Percentiles rank a stretch among this genome's conserved stretches.
These are phyloP conservation scores for Chlorella sorokiniana DNA, from an alignment of 139 green algal species.

Conservation along the genomic window DNA sequence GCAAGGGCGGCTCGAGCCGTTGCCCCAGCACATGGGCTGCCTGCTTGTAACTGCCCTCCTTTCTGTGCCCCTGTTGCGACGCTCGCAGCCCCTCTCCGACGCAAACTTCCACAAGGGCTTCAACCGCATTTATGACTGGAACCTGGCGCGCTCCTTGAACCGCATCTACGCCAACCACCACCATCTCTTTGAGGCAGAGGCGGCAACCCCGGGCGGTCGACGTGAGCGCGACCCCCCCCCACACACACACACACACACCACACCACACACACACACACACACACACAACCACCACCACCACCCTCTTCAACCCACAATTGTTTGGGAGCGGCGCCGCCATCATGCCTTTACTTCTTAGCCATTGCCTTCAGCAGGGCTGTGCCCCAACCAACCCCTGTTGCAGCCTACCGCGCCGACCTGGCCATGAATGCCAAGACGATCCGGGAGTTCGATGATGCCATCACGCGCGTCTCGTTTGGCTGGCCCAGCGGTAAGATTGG, in stretches of 20 bases:
- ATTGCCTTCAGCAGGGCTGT: not conserved
- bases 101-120: slow-evolving; percentile 79
- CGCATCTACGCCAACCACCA: slow-evolving; percentile 73
- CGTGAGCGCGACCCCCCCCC: slow-evolving; percentile 12
- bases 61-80: too few species aligned
- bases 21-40: not conserved
- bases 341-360: not conserved
- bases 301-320: too few species aligned
- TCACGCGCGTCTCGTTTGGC: slow-evolving; percentile 73
- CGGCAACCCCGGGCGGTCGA: not conserved
- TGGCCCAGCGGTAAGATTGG: slow-evolving; percentile 52
- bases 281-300: too few species aligned
- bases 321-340: not conserved
- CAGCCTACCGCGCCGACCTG: slow-evolving; percentile 48
- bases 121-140: slow-evolving; percentile 87
- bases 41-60: not conserved
- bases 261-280: too few species aligned
- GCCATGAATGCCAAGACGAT: slow-evolving; percentile 66
- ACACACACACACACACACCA: too few species aligned
- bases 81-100: slow-evolving; percentile 63
- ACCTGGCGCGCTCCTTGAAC: slow-evolving; percentile 64
- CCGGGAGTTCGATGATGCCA: slow-evolving; percentile 84
- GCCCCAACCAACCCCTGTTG: not conserved
- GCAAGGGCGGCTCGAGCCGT: not conserved
- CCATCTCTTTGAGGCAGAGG: slow-evolving; percentile 60